These are phyloP conservation scores for Hemerocallis citrina DNA, from an alignment of 106 monocot genomes.

Conservation along the genomic window DNA sequence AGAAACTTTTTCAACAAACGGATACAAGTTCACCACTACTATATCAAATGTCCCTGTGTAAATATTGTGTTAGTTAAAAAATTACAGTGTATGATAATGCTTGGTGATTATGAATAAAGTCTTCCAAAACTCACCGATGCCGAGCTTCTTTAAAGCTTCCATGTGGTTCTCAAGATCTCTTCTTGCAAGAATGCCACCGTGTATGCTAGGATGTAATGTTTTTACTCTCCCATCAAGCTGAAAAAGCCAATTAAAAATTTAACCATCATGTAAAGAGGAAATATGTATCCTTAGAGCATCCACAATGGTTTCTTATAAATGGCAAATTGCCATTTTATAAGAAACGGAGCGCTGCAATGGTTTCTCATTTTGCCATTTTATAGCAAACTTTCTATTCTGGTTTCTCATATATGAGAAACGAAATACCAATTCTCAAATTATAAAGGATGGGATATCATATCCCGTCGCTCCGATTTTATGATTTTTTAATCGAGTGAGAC, in stretches of 20 bases:
- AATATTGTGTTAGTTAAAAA: background rate
- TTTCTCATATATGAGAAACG: too few species aligned
- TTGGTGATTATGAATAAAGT: background rate
- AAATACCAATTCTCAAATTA: too few species aligned
- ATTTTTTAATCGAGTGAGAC: too few species aligned
- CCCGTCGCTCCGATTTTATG: too few species aligned
- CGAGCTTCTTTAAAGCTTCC: constrained; percentile 62
- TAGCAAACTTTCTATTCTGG: too few species aligned
- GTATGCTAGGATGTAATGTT: constrained; percentile 90
- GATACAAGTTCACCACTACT: constrained; percentile 93
- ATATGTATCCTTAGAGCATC: too few species aligned
- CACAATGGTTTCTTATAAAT: too few species aligned
- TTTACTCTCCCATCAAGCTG: constrained; percentile 89
- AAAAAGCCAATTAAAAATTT: background rate
- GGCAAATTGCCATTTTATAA: too few species aligned
- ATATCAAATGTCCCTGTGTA: constrained; percentile 82
- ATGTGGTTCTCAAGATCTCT: constrained; percentile 73
- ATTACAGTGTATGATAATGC: background rate
- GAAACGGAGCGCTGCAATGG: too few species aligned
- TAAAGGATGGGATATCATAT: too few species aligned
- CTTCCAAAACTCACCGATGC: constrained; percentile 55
- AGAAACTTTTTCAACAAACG: constrained; percentile 81
- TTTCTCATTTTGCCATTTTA: too few species aligned
- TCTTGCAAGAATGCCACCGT: constrained; percentile 94
- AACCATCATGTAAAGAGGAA: background rate